Percentiles rank a stretch among this genome's conserved stretches.
Conservation (phyloP, 768 basidiomycete species). For the Hypholoma sublateritium region DNA sequence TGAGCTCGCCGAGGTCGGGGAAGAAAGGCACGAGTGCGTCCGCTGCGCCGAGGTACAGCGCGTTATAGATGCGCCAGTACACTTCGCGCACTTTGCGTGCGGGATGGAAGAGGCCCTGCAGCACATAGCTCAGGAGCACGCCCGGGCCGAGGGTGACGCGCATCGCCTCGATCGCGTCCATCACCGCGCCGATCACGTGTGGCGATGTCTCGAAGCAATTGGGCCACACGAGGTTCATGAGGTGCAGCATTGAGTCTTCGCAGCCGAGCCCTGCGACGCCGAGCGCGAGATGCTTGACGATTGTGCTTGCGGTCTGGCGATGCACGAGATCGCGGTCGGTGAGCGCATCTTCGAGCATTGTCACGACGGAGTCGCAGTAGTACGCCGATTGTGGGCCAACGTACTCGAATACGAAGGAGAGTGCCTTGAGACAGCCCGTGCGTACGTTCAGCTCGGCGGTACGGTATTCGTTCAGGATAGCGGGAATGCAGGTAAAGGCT, state of each 20-base stretch:
- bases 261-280: conserved; percentile 97
- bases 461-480: conserved; percentile 97
- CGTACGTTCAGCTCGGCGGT: conserved; percentile 98
- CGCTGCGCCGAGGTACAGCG: conserved; percentile 85
- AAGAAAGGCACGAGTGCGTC: conserved; percentile 96
- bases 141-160: conserved; percentile 94
- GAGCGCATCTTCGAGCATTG: conserved; percentile 96
- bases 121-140: conserved; percentile 84
- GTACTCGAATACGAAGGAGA: conserved; percentile 99
- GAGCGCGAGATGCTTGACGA: conserved; percentile 96
- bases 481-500: conserved; percentile 98
- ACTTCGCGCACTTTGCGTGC: conserved; percentile 97
- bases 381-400: conserved; percentile 96
- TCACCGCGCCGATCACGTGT: conserved; percentile 96
- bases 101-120: conserved; percentile 97
- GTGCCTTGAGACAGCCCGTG: conserved; percentile 96
- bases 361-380: conserved; percentile 96
- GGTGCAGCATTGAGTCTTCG: conserved; percentile 96
- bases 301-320: conserved; percentile 96
- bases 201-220: conserved; percentile 99
- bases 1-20: conserved; percentile 86
- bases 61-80: conserved; percentile 97
- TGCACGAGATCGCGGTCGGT: conserved; percentile 99
- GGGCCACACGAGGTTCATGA: conserved; percentile 99
- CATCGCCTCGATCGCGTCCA: conserved; percentile 99